Evolutionary conservation across 2,329 filamentous ascomycete genomes (phyloP).

Genomic region (Huntiella abstrusa): DNA sequence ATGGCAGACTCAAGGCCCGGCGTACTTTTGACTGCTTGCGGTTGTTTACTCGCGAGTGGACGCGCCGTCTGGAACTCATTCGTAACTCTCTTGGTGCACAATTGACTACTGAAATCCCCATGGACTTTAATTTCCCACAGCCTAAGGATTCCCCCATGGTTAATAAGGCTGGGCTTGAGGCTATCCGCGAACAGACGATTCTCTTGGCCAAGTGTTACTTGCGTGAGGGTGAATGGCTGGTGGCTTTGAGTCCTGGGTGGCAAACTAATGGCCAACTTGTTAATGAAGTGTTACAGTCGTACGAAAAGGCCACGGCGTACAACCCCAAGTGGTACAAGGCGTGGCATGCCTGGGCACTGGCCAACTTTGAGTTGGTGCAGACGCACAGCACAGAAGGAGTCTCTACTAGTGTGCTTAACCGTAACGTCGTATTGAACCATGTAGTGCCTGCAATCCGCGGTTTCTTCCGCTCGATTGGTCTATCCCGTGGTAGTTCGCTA

Average conservation of each 20-base stretch:
- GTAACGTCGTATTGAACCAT: slow-evolving; percentile 58
- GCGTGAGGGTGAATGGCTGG: slow-evolving; percentile 91
- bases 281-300: slow-evolving; percentile 76
- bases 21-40: slow-evolving; percentile 39
- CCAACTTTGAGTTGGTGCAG: slow-evolving; percentile 96
- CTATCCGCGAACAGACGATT: slow-evolving; percentile 40
- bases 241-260: slow-evolving; percentile 63
- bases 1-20: slow-evolving; percentile 24
- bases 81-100: slow-evolving; percentile 31
- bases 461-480: slow-evolving; percentile 91
- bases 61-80: slow-evolving; percentile 33
- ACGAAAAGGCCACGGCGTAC: slow-evolving; percentile 79
- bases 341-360: slow-evolving; percentile 96
- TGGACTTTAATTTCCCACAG: slow-evolving; percentile 33
- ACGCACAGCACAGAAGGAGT: slow-evolving; percentile 22
- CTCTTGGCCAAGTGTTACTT: slow-evolving; percentile 90
- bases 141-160: slow-evolving; percentile 26
- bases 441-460: slow-evolving; percentile 88
- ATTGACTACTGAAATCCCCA: slow-evolving; percentile 23
- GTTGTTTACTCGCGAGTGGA: slow-evolving; percentile 41
- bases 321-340: slow-evolving; percentile 97
- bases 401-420: slow-evolving; percentile 27
- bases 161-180: slow-evolving; percentile 31
- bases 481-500: slow-evolving; percentile 79
- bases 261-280: slow-evolving; percentile 69